phyloP scores from a whole-genome alignment of 306 rosid species.

The Fragaria ananassa region DNA sequence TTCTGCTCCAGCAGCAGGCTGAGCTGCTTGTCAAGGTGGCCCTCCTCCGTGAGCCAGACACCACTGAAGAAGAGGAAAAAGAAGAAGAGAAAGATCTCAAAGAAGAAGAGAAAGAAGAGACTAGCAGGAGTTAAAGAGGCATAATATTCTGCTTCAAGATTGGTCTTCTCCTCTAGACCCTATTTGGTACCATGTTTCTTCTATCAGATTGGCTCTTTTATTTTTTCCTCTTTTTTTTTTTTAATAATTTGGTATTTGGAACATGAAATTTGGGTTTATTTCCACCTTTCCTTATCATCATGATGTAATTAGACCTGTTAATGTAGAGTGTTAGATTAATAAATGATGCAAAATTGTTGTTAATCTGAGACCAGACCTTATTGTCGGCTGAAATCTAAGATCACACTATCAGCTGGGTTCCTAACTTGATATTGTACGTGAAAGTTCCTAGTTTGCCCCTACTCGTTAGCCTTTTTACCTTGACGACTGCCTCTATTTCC shows the following conservation, averaged over 20 bases:
- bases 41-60: neutral
- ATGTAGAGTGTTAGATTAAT: neutral
- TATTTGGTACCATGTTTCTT: slow-evolving; percentile 1
- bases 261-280: neutral
- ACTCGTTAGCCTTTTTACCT: neutral
- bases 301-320: neutral
- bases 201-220: neutral
- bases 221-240: no score
- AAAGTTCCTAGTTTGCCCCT: neutral
- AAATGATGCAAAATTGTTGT: neutral
- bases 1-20: neutral
- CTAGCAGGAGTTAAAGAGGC: neutral
- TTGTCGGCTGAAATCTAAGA: neutral
- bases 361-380: neutral
- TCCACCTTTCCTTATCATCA: neutral
- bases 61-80: neutral
- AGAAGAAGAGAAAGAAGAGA: neutral
- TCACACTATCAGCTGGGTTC: neutral
- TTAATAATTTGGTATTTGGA: neutral
- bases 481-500: neutral
- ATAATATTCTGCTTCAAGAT: neutral
- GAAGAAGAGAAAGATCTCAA: neutral
- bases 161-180: neutral
- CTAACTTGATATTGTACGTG: neutral
- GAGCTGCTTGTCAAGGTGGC: slow-evolving; percentile 4